Evolutionary conservation across 352 stramenopile genomes (phyloP).

Genomic region (Phytophthora syringae): DNA sequence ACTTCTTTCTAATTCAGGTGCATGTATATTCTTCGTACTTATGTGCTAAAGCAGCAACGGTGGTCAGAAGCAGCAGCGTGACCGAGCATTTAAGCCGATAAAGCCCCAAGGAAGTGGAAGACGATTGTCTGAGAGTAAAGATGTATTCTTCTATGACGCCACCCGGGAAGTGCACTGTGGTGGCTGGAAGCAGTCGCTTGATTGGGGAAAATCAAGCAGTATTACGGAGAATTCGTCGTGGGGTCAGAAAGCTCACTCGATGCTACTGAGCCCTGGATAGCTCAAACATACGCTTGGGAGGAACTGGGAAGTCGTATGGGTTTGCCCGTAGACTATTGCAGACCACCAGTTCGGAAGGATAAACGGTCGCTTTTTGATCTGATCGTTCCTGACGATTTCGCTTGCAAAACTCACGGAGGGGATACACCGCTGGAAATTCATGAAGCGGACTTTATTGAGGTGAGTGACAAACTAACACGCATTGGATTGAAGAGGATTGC

Average conservation of each 20-base stretch:
- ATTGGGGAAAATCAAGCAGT: slow-evolving; percentile 33
- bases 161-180: slow-evolving; percentile 32
- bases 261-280: slow-evolving; percentile 36
- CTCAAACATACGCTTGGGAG: slow-evolving; percentile 49
- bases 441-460: slow-evolving; percentile 67
- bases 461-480: slow-evolving; percentile 19
- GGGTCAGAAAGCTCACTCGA: slow-evolving; percentile 35
- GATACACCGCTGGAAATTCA: slow-evolving; percentile 47
- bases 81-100: slow-evolving; percentile 6
- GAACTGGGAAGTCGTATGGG: slow-evolving; percentile 41
- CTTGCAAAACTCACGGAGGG: neutral
- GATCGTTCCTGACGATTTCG: slow-evolving; percentile 29
- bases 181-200: slow-evolving; percentile 8
- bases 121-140: slow-evolving; percentile 11
- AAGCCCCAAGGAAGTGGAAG: slow-evolving; percentile 7
- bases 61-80: slow-evolving; percentile 1
- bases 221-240: slow-evolving; percentile 48
- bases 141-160: slow-evolving; percentile 43
- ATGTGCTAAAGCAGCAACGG: slow-evolving; percentile 13
- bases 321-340: slow-evolving; percentile 24
- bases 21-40: too few relatives aligned
- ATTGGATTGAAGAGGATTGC: neutral
- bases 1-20: too few relatives aligned
- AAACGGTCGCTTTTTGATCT: slow-evolving; percentile 32
- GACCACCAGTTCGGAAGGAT: slow-evolving; percentile 14